Base-by-base conservation (phyloP, 1,284 basidiomycete species). In the Cryptococcus sp. region DNA sequence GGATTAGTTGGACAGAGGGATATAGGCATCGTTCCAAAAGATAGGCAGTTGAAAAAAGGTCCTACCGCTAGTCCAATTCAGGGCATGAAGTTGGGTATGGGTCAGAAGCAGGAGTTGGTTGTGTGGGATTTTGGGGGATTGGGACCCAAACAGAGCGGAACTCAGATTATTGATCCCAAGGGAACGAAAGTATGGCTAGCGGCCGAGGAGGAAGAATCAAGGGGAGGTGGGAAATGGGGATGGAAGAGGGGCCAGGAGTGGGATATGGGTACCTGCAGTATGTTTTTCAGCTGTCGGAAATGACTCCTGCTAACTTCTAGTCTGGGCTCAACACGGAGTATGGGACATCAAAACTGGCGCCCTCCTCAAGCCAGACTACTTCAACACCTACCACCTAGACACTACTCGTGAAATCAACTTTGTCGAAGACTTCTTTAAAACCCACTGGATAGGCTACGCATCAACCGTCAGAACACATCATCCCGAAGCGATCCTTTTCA, bases 301-400 rank as follows among this genome's bases (percentile, higher is more conserved):
- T 36, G 28, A 28, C 5, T 28, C 4, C 11, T 9, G 43, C 50
- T 56, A 34, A 53, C 18, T 7, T 50, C 10, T 45, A 72, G 73
- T 90, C 25, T 98, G 94, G 94, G 92, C 91, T 0, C 81, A 83
- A 61, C 93, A 98, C 67, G 90, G 86, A 49, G 87, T 98, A 0
- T 98, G 94, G 94, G 87, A 97, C 65, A 53, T 70, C 45, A 76
- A 82, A 45, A 83, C 84, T 0, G 83, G 84, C 14, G 82, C 80
- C 31, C 69, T 94, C 2, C 78, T 92, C 49, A 76, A 79, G 36
- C 86, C 89, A 0, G 80, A 85, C 55, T 97, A 98, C 76, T 98
- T 98, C 76, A 72, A 67, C 34, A 78, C 72, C 44, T 60, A 63
- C 63, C 63, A 84, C 66, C 55, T 63, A 46, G 57, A 76, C 59